A percentile compares a stretch with the other conserved stretches of the same genome.
Conservation (phyloP, 2,329 filamentous ascomycete genomes). For the Bisporella sp. region DNA sequence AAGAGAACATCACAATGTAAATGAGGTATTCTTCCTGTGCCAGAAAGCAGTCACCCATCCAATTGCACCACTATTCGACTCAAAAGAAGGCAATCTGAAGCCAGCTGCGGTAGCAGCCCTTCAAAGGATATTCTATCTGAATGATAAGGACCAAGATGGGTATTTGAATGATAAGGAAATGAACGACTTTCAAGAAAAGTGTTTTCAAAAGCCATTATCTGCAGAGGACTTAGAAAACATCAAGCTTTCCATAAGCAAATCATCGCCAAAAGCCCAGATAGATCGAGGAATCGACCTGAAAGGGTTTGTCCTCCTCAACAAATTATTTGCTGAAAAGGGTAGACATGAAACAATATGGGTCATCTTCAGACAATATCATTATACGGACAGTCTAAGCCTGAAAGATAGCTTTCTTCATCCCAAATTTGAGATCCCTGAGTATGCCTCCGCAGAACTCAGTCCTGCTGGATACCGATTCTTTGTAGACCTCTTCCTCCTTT, state of each 20-base stretch:
- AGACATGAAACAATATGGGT: slow-evolving; percentile 98
- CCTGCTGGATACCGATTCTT: slow-evolving; percentile 96
- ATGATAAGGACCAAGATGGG: slow-evolving; percentile 93
- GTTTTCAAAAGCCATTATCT: slow-evolving; percentile 81
- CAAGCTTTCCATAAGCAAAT: slow-evolving; percentile 75
- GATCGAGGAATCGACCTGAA: slow-evolving; percentile 70
- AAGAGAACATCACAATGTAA: slow-evolving; percentile 86
- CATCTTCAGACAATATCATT: slow-evolving; percentile 88
- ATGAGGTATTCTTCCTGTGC: slow-evolving; percentile 94
- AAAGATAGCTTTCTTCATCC: slow-evolving; percentile 89
- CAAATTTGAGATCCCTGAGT: slow-evolving; percentile 89
- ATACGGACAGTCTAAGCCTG: slow-evolving; percentile 89
- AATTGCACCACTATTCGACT: slow-evolving; percentile 92
- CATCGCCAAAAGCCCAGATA: slow-evolving; percentile 53
- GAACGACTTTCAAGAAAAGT: slow-evolving; percentile 81
- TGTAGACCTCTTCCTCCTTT: slow-evolving; percentile 88
- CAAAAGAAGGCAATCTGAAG: slow-evolving; percentile 85
- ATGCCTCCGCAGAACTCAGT: slow-evolving; percentile 87
- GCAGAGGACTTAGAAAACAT: slow-evolving; percentile 82
- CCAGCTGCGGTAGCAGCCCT: slow-evolving; percentile 82
- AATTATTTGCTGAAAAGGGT: slow-evolving; percentile 93
- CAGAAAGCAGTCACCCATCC: slow-evolving; percentile 97
- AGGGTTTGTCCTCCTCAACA: slow-evolving; percentile 87
- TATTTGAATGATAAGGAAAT: slow-evolving; percentile 87
- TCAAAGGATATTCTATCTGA: slow-evolving; percentile 88